Evolutionary conservation across 176 grass and related monocot species (phyloP), one percentile per base, ranked within the genome.

Genomic region (Carex parvula): DNA sequence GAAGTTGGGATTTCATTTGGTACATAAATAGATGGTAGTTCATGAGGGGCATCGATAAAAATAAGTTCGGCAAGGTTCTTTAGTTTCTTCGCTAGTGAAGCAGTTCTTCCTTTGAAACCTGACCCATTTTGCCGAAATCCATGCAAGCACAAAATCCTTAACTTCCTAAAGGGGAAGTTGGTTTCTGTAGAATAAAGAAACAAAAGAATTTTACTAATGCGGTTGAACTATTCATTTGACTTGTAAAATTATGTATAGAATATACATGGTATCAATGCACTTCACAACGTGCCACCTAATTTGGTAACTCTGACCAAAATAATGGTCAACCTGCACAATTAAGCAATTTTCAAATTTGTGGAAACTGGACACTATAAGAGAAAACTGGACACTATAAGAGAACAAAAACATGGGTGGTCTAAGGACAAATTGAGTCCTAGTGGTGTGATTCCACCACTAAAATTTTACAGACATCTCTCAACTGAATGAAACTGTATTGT

Each of bases 81-180:
- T 65, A 98, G 84, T 79, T 98, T 98, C 85, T 98, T 95, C 8
- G 93, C 88, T 68, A 98, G 88, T 37, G 96, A 88, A 50, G 89
- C 91, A 21, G 96, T 92, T 90, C 96, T 93, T 80, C 96, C 96
- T 88, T 95, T 95, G 82, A 95, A 98, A 85, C 83, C 88, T 46
- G 96, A 98, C 17, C 85, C 86, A 7, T 92, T 98, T 76, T 98
- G 96, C n/a, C 92, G 93, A 68, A 98, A 98, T 69, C 92, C 96
- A 85, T 98, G 96, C 79, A 98, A 88, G 83, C 96, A 98, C 50
- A 98, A 89, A 64, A 95, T 93, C 79, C 83, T 95, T 77, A 98
- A 55, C 83, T 85, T 93, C 44, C 82, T 93, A 32, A 30, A 76
- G 55, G 70, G 64, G 33, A 79, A 41, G 70, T 90, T 84, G 59